Evolutionary conservation across 2,329 filamentous ascomycete genomes (phyloP).

Genomic region (Amauroascus verrucosus): DNA sequence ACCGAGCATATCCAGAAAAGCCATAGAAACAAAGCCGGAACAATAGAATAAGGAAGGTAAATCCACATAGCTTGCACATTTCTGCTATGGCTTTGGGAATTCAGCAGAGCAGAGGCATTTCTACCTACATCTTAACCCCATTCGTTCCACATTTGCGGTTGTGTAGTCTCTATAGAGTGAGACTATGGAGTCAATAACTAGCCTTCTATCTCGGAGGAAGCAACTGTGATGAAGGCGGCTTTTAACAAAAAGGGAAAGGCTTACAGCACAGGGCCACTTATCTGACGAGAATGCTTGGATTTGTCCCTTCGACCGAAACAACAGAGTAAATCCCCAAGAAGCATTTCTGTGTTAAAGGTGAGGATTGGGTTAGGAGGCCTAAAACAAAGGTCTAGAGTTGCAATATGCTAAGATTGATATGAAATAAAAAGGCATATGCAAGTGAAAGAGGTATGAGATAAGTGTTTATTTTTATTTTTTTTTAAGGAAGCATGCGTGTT

Average conservation of each 20-base stretch:
- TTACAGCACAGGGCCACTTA: slow-evolving; percentile 2
- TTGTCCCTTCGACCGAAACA: neutral
- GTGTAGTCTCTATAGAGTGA: neutral
- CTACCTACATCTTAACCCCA: slow-evolving; percentile 1
- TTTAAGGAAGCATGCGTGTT: neutral
- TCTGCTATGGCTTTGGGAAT: neutral
- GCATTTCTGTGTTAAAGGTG: neutral
- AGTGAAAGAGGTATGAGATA: neutral
- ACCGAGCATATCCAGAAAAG: neutral
- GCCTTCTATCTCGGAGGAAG: neutral
- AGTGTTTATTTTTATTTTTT: neutral
- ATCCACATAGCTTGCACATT: neutral
- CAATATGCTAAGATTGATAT: no score
- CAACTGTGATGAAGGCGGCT: neutral
- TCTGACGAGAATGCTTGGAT: neutral
- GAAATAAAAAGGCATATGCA: neutral
- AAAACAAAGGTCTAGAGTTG: neutral
- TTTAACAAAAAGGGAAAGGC: neutral
- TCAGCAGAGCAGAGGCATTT: neutral
- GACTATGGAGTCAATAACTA: neutral
- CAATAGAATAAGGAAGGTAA: neutral
- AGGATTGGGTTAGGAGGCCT: neutral
- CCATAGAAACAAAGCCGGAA: neutral
- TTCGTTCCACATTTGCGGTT: neutral
- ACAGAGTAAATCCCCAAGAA: neutral